Conservation (phyloP, 306 rosid species). For the Aeschynomene evenia region DNA sequence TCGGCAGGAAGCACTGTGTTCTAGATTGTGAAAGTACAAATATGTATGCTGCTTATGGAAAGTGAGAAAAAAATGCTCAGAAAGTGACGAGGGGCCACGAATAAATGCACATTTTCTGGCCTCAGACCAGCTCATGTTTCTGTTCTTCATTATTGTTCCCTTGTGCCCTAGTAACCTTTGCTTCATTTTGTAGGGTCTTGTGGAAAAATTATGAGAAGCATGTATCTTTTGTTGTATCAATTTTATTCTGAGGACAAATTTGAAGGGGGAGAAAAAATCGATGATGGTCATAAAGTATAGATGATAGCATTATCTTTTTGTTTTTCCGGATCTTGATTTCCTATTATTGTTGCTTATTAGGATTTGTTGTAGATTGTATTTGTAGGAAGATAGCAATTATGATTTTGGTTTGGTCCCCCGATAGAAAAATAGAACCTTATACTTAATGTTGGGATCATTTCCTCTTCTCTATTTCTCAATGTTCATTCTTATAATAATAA, state of each 20-base stretch:
- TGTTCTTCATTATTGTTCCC: conserved; percentile 28
- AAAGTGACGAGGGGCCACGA: conserved; percentile 35
- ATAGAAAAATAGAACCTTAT: neutral
- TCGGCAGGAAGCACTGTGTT: conserved; percentile 30
- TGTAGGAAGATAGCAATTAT: conserved; percentile 7
- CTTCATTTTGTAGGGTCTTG: conserved; percentile 27
- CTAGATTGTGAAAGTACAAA: conserved; percentile 20
- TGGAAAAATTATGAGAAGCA: conserved; percentile 35
- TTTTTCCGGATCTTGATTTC: conserved; percentile 21
- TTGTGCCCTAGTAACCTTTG: conserved; percentile 19
- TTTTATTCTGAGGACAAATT: conserved; percentile 15
- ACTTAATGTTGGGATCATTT: conserved; percentile 7
- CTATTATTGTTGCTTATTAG: conserved; percentile 15
- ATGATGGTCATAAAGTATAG: conserved; percentile 28
- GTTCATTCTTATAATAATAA: neutral
- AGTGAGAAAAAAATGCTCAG: conserved; percentile 42
- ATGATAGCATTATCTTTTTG: conserved; percentile 12
- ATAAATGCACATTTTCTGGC: conserved; percentile 33
- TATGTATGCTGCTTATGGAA: conserved; percentile 28
- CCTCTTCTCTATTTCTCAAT: neutral
- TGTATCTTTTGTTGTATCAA: conserved; percentile 35
- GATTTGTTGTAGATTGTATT: conserved; percentile 32
- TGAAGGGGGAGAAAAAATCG: conserved; percentile 18
- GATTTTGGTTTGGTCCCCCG: conserved; percentile 1
- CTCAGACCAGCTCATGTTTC: conserved; percentile 25